Percentiles rank a stretch among this genome's conserved stretches.
Conservation (phyloP, 2,329 filamentous ascomycete species). For the Fusarium chaquense region DNA sequence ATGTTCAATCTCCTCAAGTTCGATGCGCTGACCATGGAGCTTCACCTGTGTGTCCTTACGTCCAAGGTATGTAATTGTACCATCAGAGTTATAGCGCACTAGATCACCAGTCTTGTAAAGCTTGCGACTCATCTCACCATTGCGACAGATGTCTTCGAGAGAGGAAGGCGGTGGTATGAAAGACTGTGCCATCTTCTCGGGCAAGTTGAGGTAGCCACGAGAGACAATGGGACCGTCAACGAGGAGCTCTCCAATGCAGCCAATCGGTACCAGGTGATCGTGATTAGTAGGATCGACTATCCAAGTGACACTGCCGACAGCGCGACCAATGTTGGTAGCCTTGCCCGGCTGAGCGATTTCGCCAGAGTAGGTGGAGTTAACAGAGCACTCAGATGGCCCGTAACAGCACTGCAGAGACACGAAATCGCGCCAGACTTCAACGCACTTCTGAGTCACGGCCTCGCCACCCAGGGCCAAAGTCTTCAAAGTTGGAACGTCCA, state of each 20-base stretch:
- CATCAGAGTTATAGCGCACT: conserved; percentile 57
- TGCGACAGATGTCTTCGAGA: neutral
- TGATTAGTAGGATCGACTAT: conserved; percentile 25
- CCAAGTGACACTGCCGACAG: conserved; percentile 31
- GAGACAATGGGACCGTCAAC: conserved; percentile 40
- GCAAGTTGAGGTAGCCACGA: conserved; percentile 37
- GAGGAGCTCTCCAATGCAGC: conserved; percentile 29
- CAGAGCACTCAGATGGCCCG: conserved; percentile 30
- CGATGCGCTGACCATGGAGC: conserved; percentile 68
- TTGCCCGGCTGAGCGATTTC: conserved; percentile 30
- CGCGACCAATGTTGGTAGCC: conserved; percentile 35
- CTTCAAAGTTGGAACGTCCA: conserved; percentile 27
- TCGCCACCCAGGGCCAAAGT: conserved; percentile 34
- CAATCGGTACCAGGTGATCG: conserved; percentile 15
- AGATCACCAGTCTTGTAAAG: conserved; percentile 64
- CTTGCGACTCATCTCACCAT: neutral
- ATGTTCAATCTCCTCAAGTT: conserved; percentile 60
- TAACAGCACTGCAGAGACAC: conserved; percentile 38
- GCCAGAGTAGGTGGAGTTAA: conserved; percentile 28
- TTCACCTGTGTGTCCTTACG: conserved; percentile 71
- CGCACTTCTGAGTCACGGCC: conserved; percentile 36
- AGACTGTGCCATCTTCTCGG: conserved; percentile 23
- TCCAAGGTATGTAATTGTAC: conserved; percentile 59
- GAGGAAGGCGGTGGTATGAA: conserved; percentile 19
- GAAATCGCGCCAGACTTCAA: conserved; percentile 34